A percentile compares a stretch with the other conserved stretches of the same genome.
phyloP scores from a whole-genome alignment of 306 rosid genomes.

The Rosa rugosa region DNA sequence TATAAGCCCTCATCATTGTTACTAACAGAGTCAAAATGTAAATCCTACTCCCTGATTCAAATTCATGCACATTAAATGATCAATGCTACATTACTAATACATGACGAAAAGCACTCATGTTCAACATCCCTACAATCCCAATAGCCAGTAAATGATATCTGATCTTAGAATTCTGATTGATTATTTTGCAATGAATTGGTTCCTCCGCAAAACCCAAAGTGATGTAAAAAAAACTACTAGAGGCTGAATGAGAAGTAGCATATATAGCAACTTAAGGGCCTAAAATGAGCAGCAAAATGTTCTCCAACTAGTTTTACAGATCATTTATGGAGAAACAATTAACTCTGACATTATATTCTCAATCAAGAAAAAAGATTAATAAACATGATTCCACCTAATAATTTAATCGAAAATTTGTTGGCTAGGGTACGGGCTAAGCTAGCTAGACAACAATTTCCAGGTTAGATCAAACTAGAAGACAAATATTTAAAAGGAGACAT shows the following conservation, averaged over 20 bases:
- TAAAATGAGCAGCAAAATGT: not conserved
- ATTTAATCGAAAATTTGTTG: not conserved
- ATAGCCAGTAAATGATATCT: not conserved
- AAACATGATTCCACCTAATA: not conserved
- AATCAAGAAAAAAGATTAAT: not conserved
- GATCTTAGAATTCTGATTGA: not conserved
- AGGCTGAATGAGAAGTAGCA: too few relatives aligned
- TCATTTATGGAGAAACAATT: not conserved
- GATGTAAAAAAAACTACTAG: too few relatives aligned
- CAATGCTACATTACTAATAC: not conserved
- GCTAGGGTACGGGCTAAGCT: not conserved
- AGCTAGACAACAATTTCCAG: not conserved
- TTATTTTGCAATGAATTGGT: not conserved
- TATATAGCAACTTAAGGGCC: not conserved
- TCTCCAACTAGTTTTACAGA: not conserved
- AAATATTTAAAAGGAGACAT: slow-evolving; percentile 10
- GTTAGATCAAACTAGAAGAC: slow-evolving; percentile 13
- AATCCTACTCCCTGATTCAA: not conserved
- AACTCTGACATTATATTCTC: not conserved
- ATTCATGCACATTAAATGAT: not conserved
- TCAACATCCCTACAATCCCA: not conserved
- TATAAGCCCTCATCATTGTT: not conserved
- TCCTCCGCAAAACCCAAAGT: too few relatives aligned
- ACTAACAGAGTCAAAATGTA: not conserved
- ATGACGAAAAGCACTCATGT: not conserved